Conservation (phyloP, 352 stramenopile species). For the Stramenopiles sp. region DNA sequence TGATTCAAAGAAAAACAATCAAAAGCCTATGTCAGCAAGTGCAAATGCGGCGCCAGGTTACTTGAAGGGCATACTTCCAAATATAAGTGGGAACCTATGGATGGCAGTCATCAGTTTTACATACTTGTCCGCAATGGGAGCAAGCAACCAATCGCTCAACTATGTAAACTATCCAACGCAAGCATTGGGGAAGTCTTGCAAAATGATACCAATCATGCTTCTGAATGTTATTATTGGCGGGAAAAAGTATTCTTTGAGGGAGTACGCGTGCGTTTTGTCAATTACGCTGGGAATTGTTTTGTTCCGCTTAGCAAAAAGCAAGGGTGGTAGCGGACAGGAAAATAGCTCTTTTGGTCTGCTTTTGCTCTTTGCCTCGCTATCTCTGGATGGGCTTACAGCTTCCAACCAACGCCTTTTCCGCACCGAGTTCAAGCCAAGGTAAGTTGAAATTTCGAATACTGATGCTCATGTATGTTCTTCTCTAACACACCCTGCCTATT, state of each 20-base stretch:
- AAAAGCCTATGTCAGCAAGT: background rate
- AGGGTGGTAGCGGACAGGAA: slow-evolving; percentile 43
- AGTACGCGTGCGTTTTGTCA: slow-evolving; percentile 67
- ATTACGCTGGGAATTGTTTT: slow-evolving; percentile 66
- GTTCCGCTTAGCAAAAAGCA: slow-evolving; percentile 46
- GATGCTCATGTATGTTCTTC: slow-evolving; percentile 47
- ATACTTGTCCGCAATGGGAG: slow-evolving; percentile 70
- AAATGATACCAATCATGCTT: slow-evolving; percentile 94
- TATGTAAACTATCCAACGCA: slow-evolving; percentile 89
- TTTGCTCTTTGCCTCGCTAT: slow-evolving; percentile 68
- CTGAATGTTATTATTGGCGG: slow-evolving; percentile 71
- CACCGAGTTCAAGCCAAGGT: slow-evolving; percentile 34
- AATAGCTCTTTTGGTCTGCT: slow-evolving; percentile 65
- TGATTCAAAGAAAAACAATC: background rate
- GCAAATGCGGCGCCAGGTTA: background rate
- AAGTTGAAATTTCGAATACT: slow-evolving; percentile 41
- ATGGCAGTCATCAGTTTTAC: slow-evolving; percentile 63
- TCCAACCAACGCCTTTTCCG: slow-evolving; percentile 50
- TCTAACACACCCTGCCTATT: too few relatives aligned
- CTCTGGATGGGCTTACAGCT: slow-evolving; percentile 80
- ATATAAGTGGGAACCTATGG: slow-evolving; percentile 38
- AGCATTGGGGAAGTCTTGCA: slow-evolving; percentile 92
- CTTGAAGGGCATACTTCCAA: slow-evolving; percentile 17
- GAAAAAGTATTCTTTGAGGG: slow-evolving; percentile 59
- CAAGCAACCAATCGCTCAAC: slow-evolving; percentile 69